These are phyloP conservation scores for Kernera saxatilis DNA, from an alignment of 345 rosid species.

Conservation along the genomic window DNA sequence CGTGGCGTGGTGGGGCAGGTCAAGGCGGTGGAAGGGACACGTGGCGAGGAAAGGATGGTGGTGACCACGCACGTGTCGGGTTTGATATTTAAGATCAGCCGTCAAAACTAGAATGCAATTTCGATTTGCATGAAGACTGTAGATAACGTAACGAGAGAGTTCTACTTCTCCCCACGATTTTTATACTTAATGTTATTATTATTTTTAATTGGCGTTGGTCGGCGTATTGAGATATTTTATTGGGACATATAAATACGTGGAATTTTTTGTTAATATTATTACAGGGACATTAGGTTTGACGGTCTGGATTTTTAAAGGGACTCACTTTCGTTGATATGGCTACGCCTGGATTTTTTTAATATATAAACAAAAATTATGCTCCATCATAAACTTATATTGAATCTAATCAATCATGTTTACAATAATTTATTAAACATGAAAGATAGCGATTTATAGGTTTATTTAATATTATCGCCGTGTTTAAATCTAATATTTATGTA, in stretches of 20 bases:
- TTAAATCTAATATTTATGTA: too few species aligned
- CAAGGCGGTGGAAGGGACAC: slow-evolving; percentile 22
- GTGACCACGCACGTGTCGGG: slow-evolving; percentile 17
- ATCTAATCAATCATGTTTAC: neutral
- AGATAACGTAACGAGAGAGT: slow-evolving; percentile 16
- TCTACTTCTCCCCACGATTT: slow-evolving; percentile 7
- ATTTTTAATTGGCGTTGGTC: neutral
- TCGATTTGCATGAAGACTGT: slow-evolving; percentile 17
- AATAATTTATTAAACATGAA: neutral
- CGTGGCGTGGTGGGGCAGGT: slow-evolving; percentile 19
- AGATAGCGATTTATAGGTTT: too few species aligned
- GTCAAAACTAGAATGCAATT: neutral
- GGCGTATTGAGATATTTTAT: slow-evolving; percentile 6
- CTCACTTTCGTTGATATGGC: neutral
- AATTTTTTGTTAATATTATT: neutral
- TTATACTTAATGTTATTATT: neutral
- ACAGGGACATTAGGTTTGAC: neutral
- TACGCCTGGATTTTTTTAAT: neutral
- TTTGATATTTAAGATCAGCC: neutral
- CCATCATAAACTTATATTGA: neutral
- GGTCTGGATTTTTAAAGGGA: neutral
- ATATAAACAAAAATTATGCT: neutral
- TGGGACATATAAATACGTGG: neutral
- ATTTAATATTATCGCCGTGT: too few species aligned
- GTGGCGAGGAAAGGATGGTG: slow-evolving; percentile 10